Conservation (phyloP, 2,329 filamentous ascomycete species). For the Fusarium ramigenum region DNA sequence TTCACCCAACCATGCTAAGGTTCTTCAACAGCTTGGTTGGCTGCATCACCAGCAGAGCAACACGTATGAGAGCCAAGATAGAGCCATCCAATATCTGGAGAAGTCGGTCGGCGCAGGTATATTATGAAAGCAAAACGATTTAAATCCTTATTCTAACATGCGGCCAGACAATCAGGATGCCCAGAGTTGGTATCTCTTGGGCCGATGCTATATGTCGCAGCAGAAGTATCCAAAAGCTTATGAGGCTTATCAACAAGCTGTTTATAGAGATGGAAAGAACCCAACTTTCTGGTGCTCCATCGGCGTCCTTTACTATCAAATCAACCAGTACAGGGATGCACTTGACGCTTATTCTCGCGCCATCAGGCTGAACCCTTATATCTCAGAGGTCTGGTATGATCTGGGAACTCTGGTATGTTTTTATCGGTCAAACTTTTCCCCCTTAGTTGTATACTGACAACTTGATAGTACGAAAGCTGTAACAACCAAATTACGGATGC, state of each 20-base stretch:
- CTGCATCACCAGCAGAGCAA: slow-evolving; percentile 95
- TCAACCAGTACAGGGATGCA: slow-evolving; percentile 98
- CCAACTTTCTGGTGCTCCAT: slow-evolving; percentile 99
- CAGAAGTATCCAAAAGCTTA: slow-evolving; percentile 99
- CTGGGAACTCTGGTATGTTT: slow-evolving; percentile 87
- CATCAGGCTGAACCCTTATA: slow-evolving; percentile 96
- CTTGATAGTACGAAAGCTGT: slow-evolving; percentile 87
- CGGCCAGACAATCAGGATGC: slow-evolving; percentile 86
- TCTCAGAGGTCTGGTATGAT: slow-evolving; percentile 99
- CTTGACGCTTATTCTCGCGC: slow-evolving; percentile 97
- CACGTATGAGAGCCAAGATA: slow-evolving; percentile 90
- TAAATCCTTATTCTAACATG: not conserved
- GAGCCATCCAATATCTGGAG: slow-evolving; percentile 95
- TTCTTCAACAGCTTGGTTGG: slow-evolving; percentile 97
- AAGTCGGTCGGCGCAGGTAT: slow-evolving; percentile 93
- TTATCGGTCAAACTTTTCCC: not conserved
- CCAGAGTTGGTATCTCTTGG: slow-evolving; percentile 98
- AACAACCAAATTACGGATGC: slow-evolving; percentile 99
- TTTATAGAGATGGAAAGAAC: slow-evolving; percentile 96
- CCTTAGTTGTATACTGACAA: slow-evolving; percentile 43
- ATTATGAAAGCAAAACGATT: slow-evolving; percentile 42
- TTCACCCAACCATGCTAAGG: slow-evolving; percentile 96
- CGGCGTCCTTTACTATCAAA: slow-evolving; percentile 98
- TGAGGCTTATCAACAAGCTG: slow-evolving; percentile 97
- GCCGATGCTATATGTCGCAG: slow-evolving; percentile 98